These are phyloP conservation scores for Edaphochlamys debaryana DNA, from an alignment of 139 green algal species.

Conservation along the genomic window DNA sequence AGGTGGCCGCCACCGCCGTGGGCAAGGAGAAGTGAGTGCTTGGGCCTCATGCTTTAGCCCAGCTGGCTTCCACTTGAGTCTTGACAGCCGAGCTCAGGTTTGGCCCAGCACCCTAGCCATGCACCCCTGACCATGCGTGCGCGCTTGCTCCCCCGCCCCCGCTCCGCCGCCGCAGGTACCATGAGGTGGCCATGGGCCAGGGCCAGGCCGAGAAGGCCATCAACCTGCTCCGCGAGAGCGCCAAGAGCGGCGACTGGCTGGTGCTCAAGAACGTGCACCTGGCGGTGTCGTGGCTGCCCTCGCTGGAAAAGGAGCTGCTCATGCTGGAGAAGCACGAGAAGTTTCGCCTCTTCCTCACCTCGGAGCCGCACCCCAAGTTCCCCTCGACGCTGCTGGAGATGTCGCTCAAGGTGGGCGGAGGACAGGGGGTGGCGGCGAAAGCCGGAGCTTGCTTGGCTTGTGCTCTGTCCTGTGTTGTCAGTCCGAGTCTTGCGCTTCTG, in stretches of 20 bases:
- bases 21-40: constrained; percentile 43
- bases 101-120: too few relatives aligned
- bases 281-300: constrained; percentile 77
- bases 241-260: constrained; percentile 74
- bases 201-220: constrained; percentile 80
- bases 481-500: too few relatives aligned
- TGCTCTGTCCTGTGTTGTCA: too few relatives aligned
- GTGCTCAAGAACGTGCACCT: constrained; percentile 91
- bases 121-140: too few relatives aligned
- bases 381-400: constrained; percentile 79
- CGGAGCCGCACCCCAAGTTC: constrained; percentile 75
- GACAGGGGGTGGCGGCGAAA: too few relatives aligned
- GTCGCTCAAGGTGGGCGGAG: constrained; percentile 64
- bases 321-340: constrained; percentile 54
- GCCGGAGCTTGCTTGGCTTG: neutral
- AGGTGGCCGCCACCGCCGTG: constrained; percentile 62
- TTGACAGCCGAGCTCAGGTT: too few relatives aligned
- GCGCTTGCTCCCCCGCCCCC: neutral
- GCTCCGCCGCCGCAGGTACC: constrained; percentile 29
- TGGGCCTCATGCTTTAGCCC: too few relatives aligned
- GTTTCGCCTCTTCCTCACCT: constrained; percentile 85
- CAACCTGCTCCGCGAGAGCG: constrained; percentile 74
- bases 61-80: too few relatives aligned
- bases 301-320: constrained; percentile 79
- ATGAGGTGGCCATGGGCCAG: constrained; percentile 89